Evolutionary conservation across 1,139 yeast genomes (phyloP), one percentile per base, ranked within the genome.

Genomic region (Candida neerlandica): DNA sequence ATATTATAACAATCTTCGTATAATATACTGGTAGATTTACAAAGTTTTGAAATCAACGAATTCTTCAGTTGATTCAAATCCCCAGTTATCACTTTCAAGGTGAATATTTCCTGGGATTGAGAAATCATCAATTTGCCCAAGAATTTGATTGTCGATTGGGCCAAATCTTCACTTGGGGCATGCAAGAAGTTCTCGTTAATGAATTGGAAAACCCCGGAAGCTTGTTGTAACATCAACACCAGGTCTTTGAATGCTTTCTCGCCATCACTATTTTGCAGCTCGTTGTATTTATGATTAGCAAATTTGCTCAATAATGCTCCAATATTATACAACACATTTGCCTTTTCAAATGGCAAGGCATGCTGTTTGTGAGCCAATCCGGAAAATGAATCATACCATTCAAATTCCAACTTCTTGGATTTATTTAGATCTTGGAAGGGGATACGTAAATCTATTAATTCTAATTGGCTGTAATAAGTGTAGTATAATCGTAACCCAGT

Each of bases 81-180:
- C 6, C 73, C 75, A 44, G 76, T 77, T 39, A 90, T 67, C 27
- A 85, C 80, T 56, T 83, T 86, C 60, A 86, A 69, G 4, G 86
- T 70, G 62, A 92, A 91, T 10, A 88, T 78, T 58, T 94, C 97
- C 63, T 91, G 97, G 2, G 95, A 89, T 64, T 94, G 97, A 0
- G 96, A 95, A 51, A 90, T 73, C 82, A 85, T 82, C 52, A 92
- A 66, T 55, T 78, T 79, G 14, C 78, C 67, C 49, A 92, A 75
- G 44, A 89, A 86, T 46, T 77, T 77, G 16, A 89, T 82, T 1
- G 91, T 84, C 30, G 85, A 82, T 45, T 86, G 88, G 50, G 81
- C 76, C 51, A 92, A 70, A 64, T 94, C 99, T 3, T 79, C 75
- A 5, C 94, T 84, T 0, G 98, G 97, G 0, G 97, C 96, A 69